phyloP scores from a whole-genome alignment of 106 monocot species.

The Agapanthus africanus region DNA sequence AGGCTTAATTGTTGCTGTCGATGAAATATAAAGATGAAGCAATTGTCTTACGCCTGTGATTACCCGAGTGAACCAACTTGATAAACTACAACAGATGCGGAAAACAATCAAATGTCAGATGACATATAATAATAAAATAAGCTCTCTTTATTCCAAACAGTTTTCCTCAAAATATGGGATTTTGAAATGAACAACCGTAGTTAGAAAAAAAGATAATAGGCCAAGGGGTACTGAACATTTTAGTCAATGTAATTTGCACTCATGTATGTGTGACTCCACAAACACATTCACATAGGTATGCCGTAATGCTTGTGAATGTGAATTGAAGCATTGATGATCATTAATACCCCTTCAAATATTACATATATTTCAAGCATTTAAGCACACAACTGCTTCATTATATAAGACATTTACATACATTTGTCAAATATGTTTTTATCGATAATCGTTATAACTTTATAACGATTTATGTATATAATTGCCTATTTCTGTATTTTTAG shows the following conservation, averaged over 20 bases:
- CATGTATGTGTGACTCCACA: background rate
- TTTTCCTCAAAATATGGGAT: background rate
- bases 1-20: too few relatives aligned
- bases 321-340: background rate
- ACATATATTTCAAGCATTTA: background rate
- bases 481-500: conserved; percentile 31
- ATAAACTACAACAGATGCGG: background rate
- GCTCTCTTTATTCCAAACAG: background rate
- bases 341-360: background rate
- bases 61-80: background rate
- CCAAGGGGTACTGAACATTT: background rate
- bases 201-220: background rate
- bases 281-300: too few relatives aligned
- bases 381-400: background rate
- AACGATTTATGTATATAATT: background rate
- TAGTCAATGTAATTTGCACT: background rate
- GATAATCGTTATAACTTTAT: background rate
- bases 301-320: background rate
- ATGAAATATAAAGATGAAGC: too few relatives aligned
- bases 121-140: background rate
- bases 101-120: background rate
- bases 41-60: too few relatives aligned
- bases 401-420: background rate
- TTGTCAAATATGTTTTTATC: background rate
- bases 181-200: background rate